These are phyloP conservation scores for Cladosporium sp. DNA, from an alignment of 2,329 filamentous ascomycete species.

Conservation along the genomic window DNA sequence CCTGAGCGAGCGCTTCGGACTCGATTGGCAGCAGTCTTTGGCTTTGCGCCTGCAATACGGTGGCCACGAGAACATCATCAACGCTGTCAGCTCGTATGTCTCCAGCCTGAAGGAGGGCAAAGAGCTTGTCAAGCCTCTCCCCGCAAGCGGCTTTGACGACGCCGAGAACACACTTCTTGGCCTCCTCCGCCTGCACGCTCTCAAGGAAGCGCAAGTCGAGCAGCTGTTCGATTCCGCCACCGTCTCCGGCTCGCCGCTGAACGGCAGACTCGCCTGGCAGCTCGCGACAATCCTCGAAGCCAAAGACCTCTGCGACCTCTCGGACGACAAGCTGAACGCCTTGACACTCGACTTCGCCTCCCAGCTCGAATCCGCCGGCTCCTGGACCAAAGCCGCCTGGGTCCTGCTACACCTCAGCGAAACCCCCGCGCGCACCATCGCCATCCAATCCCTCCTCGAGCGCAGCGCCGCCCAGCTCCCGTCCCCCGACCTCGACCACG, in stretches of 20 bases:
- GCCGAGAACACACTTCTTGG: constrained; percentile 82
- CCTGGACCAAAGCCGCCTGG: constrained; percentile 25
- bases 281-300: constrained; percentile 55
- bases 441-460: constrained; percentile 49
- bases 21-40: constrained; percentile 93
- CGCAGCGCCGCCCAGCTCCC: constrained; percentile 65
- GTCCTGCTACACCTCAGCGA: constrained; percentile 27
- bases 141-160: constrained; percentile 35
- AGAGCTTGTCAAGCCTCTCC: constrained; percentile 58
- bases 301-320: constrained; percentile 22
- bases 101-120: constrained; percentile 64
- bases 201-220: constrained; percentile 47
- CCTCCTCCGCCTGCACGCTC: constrained; percentile 60
- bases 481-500: constrained; percentile 38
- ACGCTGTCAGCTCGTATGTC: constrained; percentile 67
- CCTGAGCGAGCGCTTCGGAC: constrained; percentile 73
- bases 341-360: constrained; percentile 49
- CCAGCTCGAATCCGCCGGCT: constrained; percentile 26
- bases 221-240: constrained; percentile 70
- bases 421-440: constrained; percentile 18
- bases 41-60: constrained; percentile 88
- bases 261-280: constrained; percentile 77
- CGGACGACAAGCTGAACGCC: constrained; percentile 50
- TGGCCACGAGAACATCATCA: constrained; percentile 59
- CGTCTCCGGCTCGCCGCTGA: constrained; percentile 66